Base-by-base conservation (phyloP, 1,284 basidiomycete species). In the Takashimella koratensis region DNA sequence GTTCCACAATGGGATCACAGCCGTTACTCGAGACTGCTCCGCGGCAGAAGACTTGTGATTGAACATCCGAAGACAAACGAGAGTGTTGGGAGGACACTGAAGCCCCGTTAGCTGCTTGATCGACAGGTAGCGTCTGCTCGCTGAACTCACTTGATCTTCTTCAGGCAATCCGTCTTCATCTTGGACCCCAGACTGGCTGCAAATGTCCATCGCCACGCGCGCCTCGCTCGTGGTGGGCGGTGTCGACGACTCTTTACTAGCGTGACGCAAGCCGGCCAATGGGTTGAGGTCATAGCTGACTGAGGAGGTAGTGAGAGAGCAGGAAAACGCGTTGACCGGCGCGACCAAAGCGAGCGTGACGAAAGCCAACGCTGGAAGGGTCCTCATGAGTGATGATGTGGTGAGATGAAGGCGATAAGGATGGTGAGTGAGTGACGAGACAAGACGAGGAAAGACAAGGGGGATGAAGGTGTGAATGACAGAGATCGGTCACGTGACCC, bases 1-100 rank as follows among this genome's bases (percentile, higher is more conserved):
- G 4, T 57, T 51, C 71, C 73, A 76, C 47, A 77, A 51, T 0
- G 75, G 73, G 24, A 76, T 68, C 43, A 76, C 76, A 8, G 70
- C 62, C 1, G 70, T 70, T 5, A 76, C 64, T 41, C 76, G 57
- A 21, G 70, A 66, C 8, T 58, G 57, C 20, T 73, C 68, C 3
- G 57, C 55, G 5, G 68, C 62, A 4, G 62, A 63, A 10, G 61
- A 51, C 52, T 75, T 76, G 53, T 69, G 66, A 51, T 77, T 77
- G 27, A 69, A 49, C 12, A 76, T 47, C 22, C 60, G 67, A 44
- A 76, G 53, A 57, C 76, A 77, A 2, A 70, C 66, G 48, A 59
- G 57, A 1, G 74, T 75, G 25, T 63, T 58, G 10, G 57, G 47
- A 13, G 71, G 67, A 51, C 76, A 77, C 76, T 77, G 48, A 1